These are phyloP conservation scores for Strigomonas oncopelti DNA, from an alignment of 208 protist genomes.

Conservation along the genomic window DNA sequence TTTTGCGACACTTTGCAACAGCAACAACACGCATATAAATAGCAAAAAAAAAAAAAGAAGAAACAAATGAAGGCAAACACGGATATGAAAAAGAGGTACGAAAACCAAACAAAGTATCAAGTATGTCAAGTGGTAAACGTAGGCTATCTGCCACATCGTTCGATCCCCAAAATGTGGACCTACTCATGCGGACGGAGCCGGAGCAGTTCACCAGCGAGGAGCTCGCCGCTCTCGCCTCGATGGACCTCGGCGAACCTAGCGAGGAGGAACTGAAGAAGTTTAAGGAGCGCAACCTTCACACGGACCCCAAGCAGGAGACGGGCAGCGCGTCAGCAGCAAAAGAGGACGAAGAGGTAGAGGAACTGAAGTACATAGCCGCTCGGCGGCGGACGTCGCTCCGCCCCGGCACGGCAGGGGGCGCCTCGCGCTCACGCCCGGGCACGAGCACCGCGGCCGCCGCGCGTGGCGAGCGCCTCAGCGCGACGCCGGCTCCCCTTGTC, in stretches of 20 bases:
- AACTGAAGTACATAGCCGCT: neutral
- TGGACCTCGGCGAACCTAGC: constrained; percentile 44
- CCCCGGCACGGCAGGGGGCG: neutral
- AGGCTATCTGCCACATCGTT: constrained; percentile 12
- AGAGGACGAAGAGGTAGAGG: neutral
- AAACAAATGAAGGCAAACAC: too few species aligned
- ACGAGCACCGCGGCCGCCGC: constrained; percentile 8
- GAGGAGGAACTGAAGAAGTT: constrained; percentile 22
- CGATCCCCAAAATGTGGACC: constrained; percentile 11
- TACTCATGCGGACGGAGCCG: constrained; percentile 5
- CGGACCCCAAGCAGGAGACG: neutral
- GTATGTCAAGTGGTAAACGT: neutral
- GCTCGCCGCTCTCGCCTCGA: constrained; percentile 33
- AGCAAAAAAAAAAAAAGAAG: neutral
- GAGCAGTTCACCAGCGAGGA: constrained; percentile 42
- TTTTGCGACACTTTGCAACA: too few species aligned
- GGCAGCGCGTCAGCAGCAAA: neutral
- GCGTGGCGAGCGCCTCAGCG: neutral
- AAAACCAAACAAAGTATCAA: too few species aligned
- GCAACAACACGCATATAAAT: too few species aligned
- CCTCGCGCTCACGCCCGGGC: neutral
- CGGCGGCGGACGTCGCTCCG: neutral
- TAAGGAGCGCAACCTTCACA: neutral
- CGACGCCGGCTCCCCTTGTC: neutral
- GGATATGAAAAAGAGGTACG: too few species aligned